Conservation (phyloP, 345 rosid genomes). For the sweet orange (Citrus sinensis) region DNA sequence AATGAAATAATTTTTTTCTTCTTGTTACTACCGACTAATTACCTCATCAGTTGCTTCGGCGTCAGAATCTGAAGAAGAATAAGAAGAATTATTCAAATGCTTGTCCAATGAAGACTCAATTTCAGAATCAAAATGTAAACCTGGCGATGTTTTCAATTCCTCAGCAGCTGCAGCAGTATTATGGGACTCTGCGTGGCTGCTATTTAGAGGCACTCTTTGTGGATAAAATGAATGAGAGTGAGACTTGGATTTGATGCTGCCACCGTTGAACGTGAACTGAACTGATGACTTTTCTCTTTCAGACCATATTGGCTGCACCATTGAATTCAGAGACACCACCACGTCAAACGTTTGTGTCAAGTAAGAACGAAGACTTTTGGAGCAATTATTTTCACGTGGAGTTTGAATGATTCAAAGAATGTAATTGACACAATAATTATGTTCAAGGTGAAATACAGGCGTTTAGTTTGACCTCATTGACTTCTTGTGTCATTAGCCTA, state of each 20-base stretch:
- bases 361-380: not conserved
- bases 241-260: slow-evolving; percentile 26
- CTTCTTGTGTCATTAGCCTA: not conserved
- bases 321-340: not conserved
- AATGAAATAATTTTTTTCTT: not conserved
- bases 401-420: not conserved
- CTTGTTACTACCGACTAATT: slow-evolving; percentile 22
- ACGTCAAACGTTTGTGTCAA: not conserved
- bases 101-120: slow-evolving; percentile 22
- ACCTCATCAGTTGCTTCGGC: slow-evolving; percentile 35
- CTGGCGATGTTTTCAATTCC: slow-evolving; percentile 8
- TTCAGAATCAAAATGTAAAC: slow-evolving; percentile 34
- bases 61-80: slow-evolving; percentile 36
- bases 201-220: slow-evolving; percentile 36
- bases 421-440: not conserved
- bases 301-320: slow-evolving; percentile 54
- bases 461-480: not conserved
- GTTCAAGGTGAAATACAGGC: not conserved
- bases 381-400: not conserved
- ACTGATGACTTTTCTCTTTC: slow-evolving; percentile 42
- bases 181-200: not conserved
- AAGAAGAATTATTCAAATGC: slow-evolving; percentile 8
- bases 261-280: slow-evolving; percentile 16
- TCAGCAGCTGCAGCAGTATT: not conserved
- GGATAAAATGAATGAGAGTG: slow-evolving; percentile 31